A percentile compares a stretch with the other conserved stretches of the same genome.
These are phyloP conservation scores for Phyllosticta citriasiana DNA, from an alignment of 2,329 filamentous ascomycete species.

Conservation along the genomic window DNA sequence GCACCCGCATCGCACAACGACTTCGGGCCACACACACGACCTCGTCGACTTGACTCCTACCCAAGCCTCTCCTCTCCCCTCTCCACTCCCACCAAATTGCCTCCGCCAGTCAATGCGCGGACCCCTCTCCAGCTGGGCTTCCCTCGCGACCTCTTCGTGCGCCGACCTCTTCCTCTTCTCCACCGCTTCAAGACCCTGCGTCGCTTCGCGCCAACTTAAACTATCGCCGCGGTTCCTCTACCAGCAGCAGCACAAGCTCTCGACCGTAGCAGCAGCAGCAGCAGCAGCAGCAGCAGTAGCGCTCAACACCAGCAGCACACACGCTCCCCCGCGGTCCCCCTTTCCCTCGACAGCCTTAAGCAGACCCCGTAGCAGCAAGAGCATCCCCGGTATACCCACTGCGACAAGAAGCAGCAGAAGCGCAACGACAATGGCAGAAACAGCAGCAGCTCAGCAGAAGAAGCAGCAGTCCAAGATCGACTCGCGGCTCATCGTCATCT, in stretches of 20 bases:
- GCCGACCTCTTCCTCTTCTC: not conserved
- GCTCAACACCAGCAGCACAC: not conserved
- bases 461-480: not conserved
- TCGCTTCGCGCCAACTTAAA: too few species aligned
- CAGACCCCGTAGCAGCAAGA: too few species aligned
- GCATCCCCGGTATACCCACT: not conserved
- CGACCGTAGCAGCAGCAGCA: not conserved
- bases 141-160: not conserved
- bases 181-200: not conserved
- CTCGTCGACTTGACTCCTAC: too few species aligned
- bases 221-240: too few species aligned
- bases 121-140: not conserved
- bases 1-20: not conserved
- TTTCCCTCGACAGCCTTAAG: too few species aligned
- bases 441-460: not conserved
- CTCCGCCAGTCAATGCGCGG: not conserved
- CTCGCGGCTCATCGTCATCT: slow-evolving; percentile 61
- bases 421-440: not conserved
- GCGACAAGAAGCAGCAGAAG: not conserved
- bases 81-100: not conserved
- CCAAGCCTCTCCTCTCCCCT: not conserved
- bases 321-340: too few species aligned
- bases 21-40: not conserved
- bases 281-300: too few species aligned
- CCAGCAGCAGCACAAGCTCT: not conserved